phyloP scores from a whole-genome alignment of 106 monocot species.

The Alisma plantagoaquatica region DNA sequence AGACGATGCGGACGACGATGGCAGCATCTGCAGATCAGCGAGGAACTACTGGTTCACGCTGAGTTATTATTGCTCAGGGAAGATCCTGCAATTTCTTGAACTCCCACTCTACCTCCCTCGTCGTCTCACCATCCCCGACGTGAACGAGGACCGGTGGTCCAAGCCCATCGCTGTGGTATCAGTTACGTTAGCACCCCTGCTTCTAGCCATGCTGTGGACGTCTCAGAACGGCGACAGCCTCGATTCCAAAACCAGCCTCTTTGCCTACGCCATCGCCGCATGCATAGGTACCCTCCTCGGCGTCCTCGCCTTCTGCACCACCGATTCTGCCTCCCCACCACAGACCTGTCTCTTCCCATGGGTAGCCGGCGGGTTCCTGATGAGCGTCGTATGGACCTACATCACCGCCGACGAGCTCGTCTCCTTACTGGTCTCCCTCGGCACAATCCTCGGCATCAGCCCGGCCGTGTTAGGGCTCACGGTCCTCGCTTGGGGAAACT shows the following conservation, averaged over 20 bases:
- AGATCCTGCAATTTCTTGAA: slow-evolving; percentile 15
- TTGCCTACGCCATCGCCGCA: slow-evolving; percentile 28
- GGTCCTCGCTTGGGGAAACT: slow-evolving; percentile 97
- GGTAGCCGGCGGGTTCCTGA: slow-evolving; percentile 88
- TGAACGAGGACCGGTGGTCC: slow-evolving; percentile 94
- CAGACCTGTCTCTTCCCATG: slow-evolving; percentile 73
- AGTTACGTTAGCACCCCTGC: slow-evolving; percentile 57
- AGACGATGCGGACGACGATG: slow-evolving; percentile 97
- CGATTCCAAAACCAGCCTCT: slow-evolving; percentile 9
- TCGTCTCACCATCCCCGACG: slow-evolving; percentile 72
- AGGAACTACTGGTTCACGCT: slow-evolving; percentile 18
- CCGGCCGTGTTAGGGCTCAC: slow-evolving; percentile 89
- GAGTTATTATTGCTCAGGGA: slow-evolving; percentile 33
- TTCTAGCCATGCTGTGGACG: slow-evolving; percentile 74
- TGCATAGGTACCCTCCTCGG: slow-evolving; percentile 37
- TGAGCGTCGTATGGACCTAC: slow-evolving; percentile 95
- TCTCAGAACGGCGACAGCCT: slow-evolving; percentile 8
- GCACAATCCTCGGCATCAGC: slow-evolving; percentile 67
- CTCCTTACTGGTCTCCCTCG: slow-evolving; percentile 67
- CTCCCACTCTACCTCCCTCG: slow-evolving; percentile 69
- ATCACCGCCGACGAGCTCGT: slow-evolving; percentile 87
- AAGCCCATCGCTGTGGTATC: slow-evolving; percentile 62
- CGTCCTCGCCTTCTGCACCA: slow-evolving; percentile 45
- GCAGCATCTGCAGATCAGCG: slow-evolving; percentile 74
- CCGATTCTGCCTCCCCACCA: slow-evolving; percentile 50